Evolutionary conservation across 176 grass and related monocot species (phyloP).

Genomic region (Guadua angustifolia): DNA sequence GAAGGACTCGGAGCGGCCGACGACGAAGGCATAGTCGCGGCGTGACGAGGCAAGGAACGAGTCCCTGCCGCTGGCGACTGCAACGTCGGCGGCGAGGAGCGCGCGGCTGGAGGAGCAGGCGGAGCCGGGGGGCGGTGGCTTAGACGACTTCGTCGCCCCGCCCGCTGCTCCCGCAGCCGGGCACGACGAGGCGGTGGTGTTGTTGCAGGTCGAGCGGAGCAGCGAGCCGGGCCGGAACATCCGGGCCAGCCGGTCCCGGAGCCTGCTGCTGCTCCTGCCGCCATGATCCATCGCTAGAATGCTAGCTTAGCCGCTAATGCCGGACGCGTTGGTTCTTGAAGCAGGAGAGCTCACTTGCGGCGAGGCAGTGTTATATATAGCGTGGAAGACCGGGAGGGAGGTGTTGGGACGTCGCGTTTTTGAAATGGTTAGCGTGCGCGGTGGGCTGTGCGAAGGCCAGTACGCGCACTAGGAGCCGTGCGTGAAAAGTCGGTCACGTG

Average conservation of each 20-base stretch:
- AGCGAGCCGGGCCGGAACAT: constrained; percentile 70
- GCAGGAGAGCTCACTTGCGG: not conserved
- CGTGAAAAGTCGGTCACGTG: constrained; percentile 1
- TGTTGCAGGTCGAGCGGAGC: constrained; percentile 80
- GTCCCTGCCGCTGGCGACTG: constrained; percentile 5
- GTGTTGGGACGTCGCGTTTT: not conserved
- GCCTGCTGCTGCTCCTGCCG: constrained; percentile 55
- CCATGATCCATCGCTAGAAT: constrained; percentile 34
- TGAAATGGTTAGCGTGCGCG: constrained; percentile 17
- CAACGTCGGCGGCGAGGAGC: constrained; percentile 48
- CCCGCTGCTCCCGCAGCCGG: not conserved
- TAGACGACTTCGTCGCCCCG: not conserved
- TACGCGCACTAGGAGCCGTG: constrained; percentile 14
- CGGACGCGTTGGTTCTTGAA: not conserved
- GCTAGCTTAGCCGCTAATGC: not conserved
- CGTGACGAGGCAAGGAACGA: constrained; percentile 50
- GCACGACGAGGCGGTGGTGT: constrained; percentile 43
- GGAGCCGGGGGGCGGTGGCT: not conserved
- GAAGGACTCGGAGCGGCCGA: constrained; percentile 65
- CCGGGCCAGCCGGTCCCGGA: constrained; percentile 69
- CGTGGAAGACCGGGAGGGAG: not conserved
- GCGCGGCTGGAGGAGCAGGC: constrained; percentile 64
- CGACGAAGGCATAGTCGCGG: constrained; percentile 28
- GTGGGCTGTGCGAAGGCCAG: not conserved
- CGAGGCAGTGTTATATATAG: constrained; percentile 32